Conservation (phyloP, 106 monocot species). For the Dendrobium nobile region DNA sequence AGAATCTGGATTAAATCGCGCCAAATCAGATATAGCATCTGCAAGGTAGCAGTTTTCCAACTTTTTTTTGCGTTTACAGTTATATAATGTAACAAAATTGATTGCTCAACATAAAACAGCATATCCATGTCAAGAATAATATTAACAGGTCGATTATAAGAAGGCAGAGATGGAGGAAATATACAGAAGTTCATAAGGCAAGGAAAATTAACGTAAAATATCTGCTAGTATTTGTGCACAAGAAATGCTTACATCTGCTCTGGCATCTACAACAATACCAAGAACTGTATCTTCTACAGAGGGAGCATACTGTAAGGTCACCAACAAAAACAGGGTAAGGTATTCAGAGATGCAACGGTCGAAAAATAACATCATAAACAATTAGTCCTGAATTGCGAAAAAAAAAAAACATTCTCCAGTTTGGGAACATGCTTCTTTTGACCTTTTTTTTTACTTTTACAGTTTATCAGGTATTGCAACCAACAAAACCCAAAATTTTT, state of each 20-base stretch:
- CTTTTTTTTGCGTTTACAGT: neutral
- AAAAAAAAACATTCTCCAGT: neutral
- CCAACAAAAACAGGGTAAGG: neutral
- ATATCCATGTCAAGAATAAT: neutral
- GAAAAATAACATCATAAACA: neutral
- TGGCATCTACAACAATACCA: constrained; percentile 79
- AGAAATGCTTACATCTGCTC: constrained; percentile 48
- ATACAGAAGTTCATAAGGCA: neutral
- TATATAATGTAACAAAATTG: neutral
- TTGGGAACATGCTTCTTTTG: neutral
- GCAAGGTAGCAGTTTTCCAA: neutral
- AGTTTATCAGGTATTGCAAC: too few species aligned
- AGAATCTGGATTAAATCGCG: neutral
- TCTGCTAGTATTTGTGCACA: neutral
- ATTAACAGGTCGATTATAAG: neutral
- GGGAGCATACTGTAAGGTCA: constrained; percentile 59
- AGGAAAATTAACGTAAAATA: neutral
- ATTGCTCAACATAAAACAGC: neutral
- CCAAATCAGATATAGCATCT: neutral
- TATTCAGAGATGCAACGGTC: neutral
- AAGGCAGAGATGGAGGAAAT: neutral
- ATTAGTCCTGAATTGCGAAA: neutral
- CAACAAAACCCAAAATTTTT: neutral
- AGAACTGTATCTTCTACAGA: constrained; percentile 64
- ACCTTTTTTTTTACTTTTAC: neutral